These are phyloP conservation scores for slime mould (Dictyostelium discoideum) DNA, from an alignment of 78 protist genomes.

Conservation along the genomic window DNA sequence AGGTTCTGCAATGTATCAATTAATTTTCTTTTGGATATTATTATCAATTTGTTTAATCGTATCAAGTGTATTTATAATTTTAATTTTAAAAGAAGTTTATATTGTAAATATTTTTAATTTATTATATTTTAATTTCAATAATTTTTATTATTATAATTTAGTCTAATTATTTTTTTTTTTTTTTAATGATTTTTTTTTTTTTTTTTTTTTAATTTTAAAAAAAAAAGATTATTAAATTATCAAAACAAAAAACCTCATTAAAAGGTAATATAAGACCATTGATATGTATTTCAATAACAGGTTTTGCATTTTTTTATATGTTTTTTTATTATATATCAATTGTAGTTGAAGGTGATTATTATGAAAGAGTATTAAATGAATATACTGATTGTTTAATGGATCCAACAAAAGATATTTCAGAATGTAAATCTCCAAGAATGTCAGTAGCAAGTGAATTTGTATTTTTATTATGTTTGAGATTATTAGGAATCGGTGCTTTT, in stretches of 20 bases:
- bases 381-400: neutral
- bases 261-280: neutral
- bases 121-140: neutral
- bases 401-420: neutral
- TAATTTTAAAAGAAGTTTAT: constrained; percentile 41
- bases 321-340: neutral
- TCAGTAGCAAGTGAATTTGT: neutral
- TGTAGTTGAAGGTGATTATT: neutral
- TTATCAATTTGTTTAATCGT: neutral
- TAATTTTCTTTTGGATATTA: constrained; percentile 55
- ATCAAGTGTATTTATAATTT: neutral
- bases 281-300: neutral
- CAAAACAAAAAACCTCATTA: neutral
- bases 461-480: neutral
- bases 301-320: constrained; percentile 12
- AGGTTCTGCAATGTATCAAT: neutral
- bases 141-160: neutral
- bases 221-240: neutral
- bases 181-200: neutral
- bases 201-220: neutral
- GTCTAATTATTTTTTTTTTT: neutral
- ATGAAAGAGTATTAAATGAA: neutral
- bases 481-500: constrained; percentile 2
- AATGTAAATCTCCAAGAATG: neutral
- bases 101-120: neutral